Evolutionary conservation across 805 yeast genomes (phyloP).

Genomic region (Candida odintsovae): DNA sequence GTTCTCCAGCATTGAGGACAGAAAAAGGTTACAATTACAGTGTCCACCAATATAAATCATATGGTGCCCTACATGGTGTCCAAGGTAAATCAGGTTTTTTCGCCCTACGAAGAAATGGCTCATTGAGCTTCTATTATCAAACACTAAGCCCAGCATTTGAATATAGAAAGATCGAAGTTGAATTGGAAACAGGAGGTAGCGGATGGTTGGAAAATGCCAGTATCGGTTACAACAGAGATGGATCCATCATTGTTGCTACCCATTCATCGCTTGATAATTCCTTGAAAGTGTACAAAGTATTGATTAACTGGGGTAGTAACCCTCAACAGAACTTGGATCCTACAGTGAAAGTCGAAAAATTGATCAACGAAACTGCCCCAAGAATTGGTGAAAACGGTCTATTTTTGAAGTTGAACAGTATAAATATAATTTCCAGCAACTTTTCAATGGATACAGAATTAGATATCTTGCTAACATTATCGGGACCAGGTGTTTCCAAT

Average conservation of each 20-base stretch:
- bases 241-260: slow-evolving; percentile 37
- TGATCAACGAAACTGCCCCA: slow-evolving; percentile 23
- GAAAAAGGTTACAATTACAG: slow-evolving; percentile 42
- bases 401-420: slow-evolving; percentile 24
- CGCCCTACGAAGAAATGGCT: slow-evolving; percentile 59
- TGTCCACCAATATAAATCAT: slow-evolving; percentile 52
- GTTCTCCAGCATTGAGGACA: slow-evolving; percentile 48
- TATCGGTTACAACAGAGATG: slow-evolving; percentile 48
- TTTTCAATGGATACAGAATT: slow-evolving; percentile 35
- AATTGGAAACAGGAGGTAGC: slow-evolving; percentile 25
- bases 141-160: slow-evolving; percentile 52
- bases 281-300: slow-evolving; percentile 37
- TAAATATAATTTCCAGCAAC: slow-evolving; percentile 43
- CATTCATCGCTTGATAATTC: slow-evolving; percentile 31
- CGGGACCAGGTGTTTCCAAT: slow-evolving; percentile 16
- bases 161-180: slow-evolving; percentile 35
- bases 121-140: slow-evolving; percentile 55
- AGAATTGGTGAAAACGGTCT: slow-evolving; percentile 24
- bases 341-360: slow-evolving; percentile 28
- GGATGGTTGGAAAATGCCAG: slow-evolving; percentile 32
- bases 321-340: slow-evolving; percentile 37
- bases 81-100: slow-evolving; percentile 66
- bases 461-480: slow-evolving; percentile 41
- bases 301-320: slow-evolving; percentile 51
- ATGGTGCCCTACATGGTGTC: slow-evolving; percentile 64